These are phyloP conservation scores for Coemansia sp. DNA, from an alignment of 192 early-diverging fungal species.

Conservation along the genomic window DNA sequence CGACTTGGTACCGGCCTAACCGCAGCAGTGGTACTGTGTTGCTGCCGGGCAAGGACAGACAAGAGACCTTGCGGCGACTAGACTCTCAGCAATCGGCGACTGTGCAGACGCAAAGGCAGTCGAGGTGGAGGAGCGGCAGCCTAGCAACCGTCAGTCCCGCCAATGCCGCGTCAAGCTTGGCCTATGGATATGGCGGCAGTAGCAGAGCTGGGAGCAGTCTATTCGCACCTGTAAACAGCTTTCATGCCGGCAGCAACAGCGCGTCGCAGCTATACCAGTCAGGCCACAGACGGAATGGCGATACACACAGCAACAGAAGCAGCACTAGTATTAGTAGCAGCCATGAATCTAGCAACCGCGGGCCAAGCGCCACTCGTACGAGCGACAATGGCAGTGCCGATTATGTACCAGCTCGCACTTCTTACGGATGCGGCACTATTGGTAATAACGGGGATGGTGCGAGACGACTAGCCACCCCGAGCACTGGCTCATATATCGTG, in stretches of 20 bases:
- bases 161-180: neutral
- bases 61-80: neutral
- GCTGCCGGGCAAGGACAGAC: neutral
- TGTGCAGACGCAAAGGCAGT: neutral
- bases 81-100: neutral
- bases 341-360: neutral
- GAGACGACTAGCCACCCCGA: conserved; percentile 15
- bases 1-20: conserved; percentile 4
- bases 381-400: conserved; percentile 12
- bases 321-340: conserved; percentile 17
- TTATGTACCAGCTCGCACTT: conserved; percentile 9
- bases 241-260: conserved; percentile 13
- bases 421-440: conserved; percentile 16
- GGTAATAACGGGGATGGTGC: conserved; percentile 18
- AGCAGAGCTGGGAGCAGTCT: conserved; percentile 7
- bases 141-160: neutral
- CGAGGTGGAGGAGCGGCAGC: conserved; percentile 29
- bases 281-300: neutral
- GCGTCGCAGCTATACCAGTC: conserved; percentile 2
- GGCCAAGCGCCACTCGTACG: conserved; percentile 4
- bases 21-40: neutral
- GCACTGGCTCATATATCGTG: neutral
- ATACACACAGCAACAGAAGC: neutral
- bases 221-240: conserved; percentile 40
- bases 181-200: neutral